Percentiles rank a stretch among this genome's conserved stretches.
Evolutionary conservation across 768 basidiomycete genomes (phyloP).

Genomic region (Peribolospora baueri): DNA sequence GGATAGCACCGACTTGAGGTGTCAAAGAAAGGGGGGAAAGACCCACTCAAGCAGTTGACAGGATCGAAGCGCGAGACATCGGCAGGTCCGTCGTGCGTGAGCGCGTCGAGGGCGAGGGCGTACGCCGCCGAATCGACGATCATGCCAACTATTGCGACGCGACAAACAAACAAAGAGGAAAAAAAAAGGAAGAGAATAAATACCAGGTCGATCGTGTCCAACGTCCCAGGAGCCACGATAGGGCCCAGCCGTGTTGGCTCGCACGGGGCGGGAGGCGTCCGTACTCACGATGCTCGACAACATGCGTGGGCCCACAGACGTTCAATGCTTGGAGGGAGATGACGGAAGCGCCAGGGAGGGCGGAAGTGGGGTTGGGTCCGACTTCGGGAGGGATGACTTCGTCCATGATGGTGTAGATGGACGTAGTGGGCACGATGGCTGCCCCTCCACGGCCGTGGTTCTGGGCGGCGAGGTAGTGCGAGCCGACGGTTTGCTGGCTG

Average conservation of each 20-base stretch:
- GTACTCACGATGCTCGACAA: slow-evolving; percentile 8
- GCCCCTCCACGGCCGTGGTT: slow-evolving; percentile 8
- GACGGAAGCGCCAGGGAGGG: slow-evolving; percentile 7
- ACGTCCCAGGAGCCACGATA: too few relatives aligned
- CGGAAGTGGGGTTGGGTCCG: slow-evolving; percentile 6
- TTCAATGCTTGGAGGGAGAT: slow-evolving; percentile 7
- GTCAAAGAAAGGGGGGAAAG: not conserved
- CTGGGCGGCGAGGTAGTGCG: slow-evolving; percentile 13
- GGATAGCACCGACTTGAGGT: not conserved
- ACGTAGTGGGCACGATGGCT: slow-evolving; percentile 14
- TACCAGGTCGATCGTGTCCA: too few relatives aligned
- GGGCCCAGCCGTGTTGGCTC: not conserved
- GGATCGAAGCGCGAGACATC: slow-evolving; percentile 5
- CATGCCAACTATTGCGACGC: slow-evolving; percentile 9
- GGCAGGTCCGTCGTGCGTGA: slow-evolving; percentile 9
- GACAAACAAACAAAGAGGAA: not conserved
- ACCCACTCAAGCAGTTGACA: not conserved
- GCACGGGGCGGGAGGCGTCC: not conserved
- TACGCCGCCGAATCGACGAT: slow-evolving; percentile 13
- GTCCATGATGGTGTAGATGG: slow-evolving; percentile 13
- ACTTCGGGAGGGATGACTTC: slow-evolving; percentile 15
- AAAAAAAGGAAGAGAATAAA: not conserved
- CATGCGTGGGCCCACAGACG: slow-evolving; percentile 7
- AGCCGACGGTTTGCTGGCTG: slow-evolving; percentile 14
- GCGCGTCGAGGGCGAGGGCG: slow-evolving; percentile 11